Evolutionary conservation across 257 asterid species (phyloP).

Genomic region (Scutellaria baicalensis): DNA sequence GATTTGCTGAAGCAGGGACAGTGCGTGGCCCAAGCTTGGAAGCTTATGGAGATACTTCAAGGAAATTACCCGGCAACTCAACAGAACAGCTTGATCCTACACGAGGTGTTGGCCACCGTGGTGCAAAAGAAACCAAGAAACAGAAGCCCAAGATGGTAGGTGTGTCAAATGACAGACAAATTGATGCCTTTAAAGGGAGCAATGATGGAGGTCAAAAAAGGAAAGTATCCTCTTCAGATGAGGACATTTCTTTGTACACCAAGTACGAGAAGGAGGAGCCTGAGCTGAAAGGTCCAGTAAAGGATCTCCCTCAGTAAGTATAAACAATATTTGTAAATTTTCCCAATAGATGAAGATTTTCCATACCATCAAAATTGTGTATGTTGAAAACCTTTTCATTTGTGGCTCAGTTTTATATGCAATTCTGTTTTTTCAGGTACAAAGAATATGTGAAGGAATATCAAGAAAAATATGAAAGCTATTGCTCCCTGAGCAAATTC

Average conservation of each 20-base stretch:
- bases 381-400: slow-evolving; percentile 9
- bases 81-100: slow-evolving; percentile 43
- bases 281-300: slow-evolving; percentile 75
- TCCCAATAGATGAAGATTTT: neutral
- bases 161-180: slow-evolving; percentile 44
- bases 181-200: slow-evolving; percentile 48
- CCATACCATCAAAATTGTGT: neutral
- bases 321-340: neutral
- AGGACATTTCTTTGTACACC: slow-evolving; percentile 47
- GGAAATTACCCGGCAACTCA: slow-evolving; percentile 32
- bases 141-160: slow-evolving; percentile 42
- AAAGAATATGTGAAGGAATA: slow-evolving; percentile 78
- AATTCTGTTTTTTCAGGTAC: slow-evolving; percentile 43
- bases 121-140: slow-evolving; percentile 50
- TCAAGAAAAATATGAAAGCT: slow-evolving; percentile 71
- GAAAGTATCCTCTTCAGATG: slow-evolving; percentile 63
- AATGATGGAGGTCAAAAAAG: slow-evolving; percentile 41
- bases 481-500: slow-evolving; percentile 52
- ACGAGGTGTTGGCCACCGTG: slow-evolving; percentile 35
- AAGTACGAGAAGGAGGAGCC: slow-evolving; percentile 88
- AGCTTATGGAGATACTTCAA: slow-evolving; percentile 35
- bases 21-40: slow-evolving; percentile 34
- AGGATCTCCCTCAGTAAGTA: slow-evolving; percentile 74
- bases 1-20: slow-evolving; percentile 34
- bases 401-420: slow-evolving; percentile 7